These are phyloP conservation scores for Amauroascus niger DNA, from an alignment of 2,329 filamentous ascomycete species.

Conservation along the genomic window DNA sequence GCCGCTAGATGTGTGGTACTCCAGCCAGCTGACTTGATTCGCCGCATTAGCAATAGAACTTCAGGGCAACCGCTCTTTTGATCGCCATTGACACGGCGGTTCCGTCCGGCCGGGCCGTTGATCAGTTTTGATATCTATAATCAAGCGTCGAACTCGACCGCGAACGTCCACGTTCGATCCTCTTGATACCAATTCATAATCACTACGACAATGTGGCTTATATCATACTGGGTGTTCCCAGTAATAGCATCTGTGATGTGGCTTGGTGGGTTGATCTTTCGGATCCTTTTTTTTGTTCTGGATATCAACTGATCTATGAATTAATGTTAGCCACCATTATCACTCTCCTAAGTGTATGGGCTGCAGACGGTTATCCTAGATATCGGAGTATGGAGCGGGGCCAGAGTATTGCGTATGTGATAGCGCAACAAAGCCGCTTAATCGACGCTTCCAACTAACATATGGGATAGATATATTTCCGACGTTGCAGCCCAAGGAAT, in stretches of 20 bases:
- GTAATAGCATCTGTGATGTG: constrained; percentile 50
- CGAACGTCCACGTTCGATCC: neutral
- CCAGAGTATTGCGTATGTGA: constrained; percentile 46
- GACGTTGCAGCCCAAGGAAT: constrained; percentile 50
- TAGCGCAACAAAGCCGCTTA: neutral
- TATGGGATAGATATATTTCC: constrained; percentile 38
- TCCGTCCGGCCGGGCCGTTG: too few relatives aligned
- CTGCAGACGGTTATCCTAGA: constrained; percentile 42
- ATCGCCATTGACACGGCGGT: neutral
- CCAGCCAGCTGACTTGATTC: too few relatives aligned
- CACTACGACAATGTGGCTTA: constrained; percentile 31
- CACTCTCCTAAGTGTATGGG: constrained; percentile 51
- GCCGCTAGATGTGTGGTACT: too few relatives aligned
- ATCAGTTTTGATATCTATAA: neutral
- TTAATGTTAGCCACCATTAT: constrained; percentile 45
- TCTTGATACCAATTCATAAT: neutral
- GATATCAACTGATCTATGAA: neutral
- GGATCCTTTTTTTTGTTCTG: too few relatives aligned
- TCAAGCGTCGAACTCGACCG: neutral
- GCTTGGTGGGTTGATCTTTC: constrained; percentile 34
- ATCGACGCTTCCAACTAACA: too few relatives aligned
- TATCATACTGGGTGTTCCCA: constrained; percentile 47
- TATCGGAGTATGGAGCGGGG: constrained; percentile 44
- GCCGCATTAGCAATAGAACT: neutral
- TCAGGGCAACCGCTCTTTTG: neutral